phyloP scores from a whole-genome alignment of 345 rosid species.

The Murraya koenigii region DNA sequence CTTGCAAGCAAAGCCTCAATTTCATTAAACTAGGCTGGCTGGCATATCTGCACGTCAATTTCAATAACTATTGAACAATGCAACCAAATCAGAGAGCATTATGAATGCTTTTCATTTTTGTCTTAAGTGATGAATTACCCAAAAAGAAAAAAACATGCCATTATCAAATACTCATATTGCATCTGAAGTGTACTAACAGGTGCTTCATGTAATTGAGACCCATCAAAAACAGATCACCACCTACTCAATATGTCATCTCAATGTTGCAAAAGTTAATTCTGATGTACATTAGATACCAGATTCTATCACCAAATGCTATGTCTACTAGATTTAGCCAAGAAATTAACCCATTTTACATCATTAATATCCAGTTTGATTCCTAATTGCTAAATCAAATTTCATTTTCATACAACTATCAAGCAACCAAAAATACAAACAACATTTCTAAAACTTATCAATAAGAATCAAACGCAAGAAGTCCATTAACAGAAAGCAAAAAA shows the following conservation, averaged over 20 bases:
- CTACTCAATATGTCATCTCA: not conserved
- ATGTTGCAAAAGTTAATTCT: not conserved
- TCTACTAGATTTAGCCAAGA: not conserved
- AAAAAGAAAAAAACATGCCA: not conserved
- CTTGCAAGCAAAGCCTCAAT: slow-evolving; percentile 2
- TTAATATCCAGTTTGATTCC: not conserved
- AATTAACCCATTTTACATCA: not conserved
- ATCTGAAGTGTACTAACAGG: not conserved
- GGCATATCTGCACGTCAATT: not conserved
- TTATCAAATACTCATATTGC: not conserved
- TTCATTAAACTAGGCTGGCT: not conserved
- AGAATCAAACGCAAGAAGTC: not conserved
- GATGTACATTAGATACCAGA: not conserved
- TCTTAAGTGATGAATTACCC: not conserved
- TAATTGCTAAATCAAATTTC: not conserved
- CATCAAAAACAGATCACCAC: not conserved
- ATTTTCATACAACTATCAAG: too few species aligned
- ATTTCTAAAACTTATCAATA: not conserved
- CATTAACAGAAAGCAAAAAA: not conserved
- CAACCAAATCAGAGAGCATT: not conserved
- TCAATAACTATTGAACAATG: not conserved
- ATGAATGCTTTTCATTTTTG: not conserved
- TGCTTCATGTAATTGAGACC: not conserved
- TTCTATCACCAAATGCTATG: not conserved
- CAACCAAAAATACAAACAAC: not conserved